These are phyloP conservation scores for Acacia confusa DNA, from an alignment of 306 rosid species.

Conservation along the genomic window DNA sequence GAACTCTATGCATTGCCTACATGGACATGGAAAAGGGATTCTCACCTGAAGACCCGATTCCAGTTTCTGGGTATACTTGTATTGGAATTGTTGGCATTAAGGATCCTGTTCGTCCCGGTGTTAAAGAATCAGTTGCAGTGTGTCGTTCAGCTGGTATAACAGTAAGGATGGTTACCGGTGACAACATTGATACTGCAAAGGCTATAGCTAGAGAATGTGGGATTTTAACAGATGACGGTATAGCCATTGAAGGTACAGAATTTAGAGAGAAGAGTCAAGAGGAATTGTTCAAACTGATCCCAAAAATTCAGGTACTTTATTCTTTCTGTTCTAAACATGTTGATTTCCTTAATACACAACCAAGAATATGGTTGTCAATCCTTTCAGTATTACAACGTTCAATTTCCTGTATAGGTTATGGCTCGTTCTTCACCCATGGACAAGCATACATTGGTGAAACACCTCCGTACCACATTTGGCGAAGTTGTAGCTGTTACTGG, in stretches of 20 bases:
- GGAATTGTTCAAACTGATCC: constrained; percentile 75
- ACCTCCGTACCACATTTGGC: constrained; percentile 77
- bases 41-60: constrained; percentile 65
- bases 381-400: constrained; percentile 31
- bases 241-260: constrained; percentile 96
- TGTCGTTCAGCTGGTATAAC: constrained; percentile 94
- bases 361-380: constrained; percentile 17
- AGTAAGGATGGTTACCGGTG: constrained; percentile 97
- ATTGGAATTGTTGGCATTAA: constrained; percentile 93
- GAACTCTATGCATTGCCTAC: constrained; percentile 92
- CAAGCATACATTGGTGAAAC: constrained; percentile 88
- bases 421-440: constrained; percentile 97
- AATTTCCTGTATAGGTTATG: constrained; percentile 64
- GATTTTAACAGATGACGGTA: constrained; percentile 91
- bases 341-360: constrained; percentile 11
- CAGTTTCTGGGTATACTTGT: constrained; percentile 77
- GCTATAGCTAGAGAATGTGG: constrained; percentile 99
- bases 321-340: constrained; percentile 8
- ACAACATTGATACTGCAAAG: constrained; percentile 89
- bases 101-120: constrained; percentile 98
- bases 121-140: constrained; percentile 88
- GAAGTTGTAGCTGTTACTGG: constrained; percentile 99
- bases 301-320: constrained; percentile 82
- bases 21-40: constrained; percentile 69
- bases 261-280: constrained; percentile 79